Evolutionary conservation across 2,329 filamentous ascomycete genomes (phyloP).

Genomic region (Aspergillus phoenicis): DNA sequence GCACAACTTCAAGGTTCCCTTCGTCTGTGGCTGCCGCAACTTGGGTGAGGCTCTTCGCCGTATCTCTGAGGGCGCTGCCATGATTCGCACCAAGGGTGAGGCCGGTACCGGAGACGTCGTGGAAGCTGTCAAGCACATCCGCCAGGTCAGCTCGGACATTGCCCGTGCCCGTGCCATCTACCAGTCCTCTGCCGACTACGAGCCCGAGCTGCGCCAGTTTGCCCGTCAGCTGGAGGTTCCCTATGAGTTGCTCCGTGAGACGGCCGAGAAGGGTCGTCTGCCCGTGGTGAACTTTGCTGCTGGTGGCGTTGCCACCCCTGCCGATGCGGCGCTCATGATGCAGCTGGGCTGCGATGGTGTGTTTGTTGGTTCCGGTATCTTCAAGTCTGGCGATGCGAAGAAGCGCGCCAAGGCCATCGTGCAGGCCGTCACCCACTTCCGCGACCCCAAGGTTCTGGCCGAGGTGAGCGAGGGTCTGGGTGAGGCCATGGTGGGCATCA

Average conservation of each 20-base stretch:
- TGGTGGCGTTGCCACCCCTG: slow-evolving; percentile 98
- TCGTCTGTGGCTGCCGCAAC: slow-evolving; percentile 95
- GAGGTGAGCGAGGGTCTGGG: slow-evolving; percentile 86
- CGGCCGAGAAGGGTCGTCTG: slow-evolving; percentile 80
- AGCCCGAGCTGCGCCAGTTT: slow-evolving; percentile 74
- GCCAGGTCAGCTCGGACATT: slow-evolving; percentile 83
- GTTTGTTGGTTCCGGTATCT: slow-evolving; percentile 95
- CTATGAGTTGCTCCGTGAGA: slow-evolving; percentile 78
- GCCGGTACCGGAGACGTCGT: slow-evolving; percentile 96
- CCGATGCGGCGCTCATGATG: slow-evolving; percentile 98
- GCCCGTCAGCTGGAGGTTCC: slow-evolving; percentile 82
- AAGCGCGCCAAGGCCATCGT: slow-evolving; percentile 94
- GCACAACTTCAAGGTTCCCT: slow-evolving; percentile 76
- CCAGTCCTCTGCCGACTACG: slow-evolving; percentile 46
- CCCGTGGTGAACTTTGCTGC: slow-evolving; percentile 98
- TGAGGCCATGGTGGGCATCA: slow-evolving; percentile 98
- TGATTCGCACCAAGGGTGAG: slow-evolving; percentile 99
- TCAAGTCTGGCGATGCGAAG: slow-evolving; percentile 90
- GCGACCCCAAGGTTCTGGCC: slow-evolving; percentile 80
- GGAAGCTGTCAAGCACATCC: slow-evolving; percentile 95
- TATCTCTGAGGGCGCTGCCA: slow-evolving; percentile 90
- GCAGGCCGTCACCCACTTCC: slow-evolving; percentile 87
- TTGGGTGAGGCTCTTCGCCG: slow-evolving; percentile 89
- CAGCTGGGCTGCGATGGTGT: slow-evolving; percentile 97
- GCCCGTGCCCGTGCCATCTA: slow-evolving; percentile 65